Evolutionary conservation across 208 protist species (phyloP), one percentile per base, ranked within the genome.

Genomic region (Trypanosoma grayi): DNA sequence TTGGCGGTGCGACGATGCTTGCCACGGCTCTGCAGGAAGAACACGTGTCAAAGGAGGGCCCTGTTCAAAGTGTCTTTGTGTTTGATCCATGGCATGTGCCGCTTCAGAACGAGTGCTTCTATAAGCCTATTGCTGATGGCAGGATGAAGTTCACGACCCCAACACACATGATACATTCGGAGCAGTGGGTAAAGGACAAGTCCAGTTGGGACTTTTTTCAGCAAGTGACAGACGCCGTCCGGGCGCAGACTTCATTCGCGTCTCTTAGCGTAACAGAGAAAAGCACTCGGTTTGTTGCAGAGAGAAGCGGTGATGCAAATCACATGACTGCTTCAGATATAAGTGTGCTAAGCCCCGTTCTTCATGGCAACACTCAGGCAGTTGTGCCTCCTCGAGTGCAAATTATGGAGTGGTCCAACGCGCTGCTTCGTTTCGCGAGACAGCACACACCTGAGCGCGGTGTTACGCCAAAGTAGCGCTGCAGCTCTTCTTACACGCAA

Each of bases 31-130:
- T 86, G 16, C 39, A 82, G 31, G 75, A 81, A 50, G 44, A 54
- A 36, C 37, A 50, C 28, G 22, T 43, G 10, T 20, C 34, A 22
- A 53, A n/a, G 43, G 34, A 33, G 78, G 13, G 43, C 41, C 1
- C 44, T 47, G 24, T 68, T 25, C 55, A 60, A 43, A 68, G 51
- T 60, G 78, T 87, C 5, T 62, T 79, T 46, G 70, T 66, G 1
- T 79, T 78, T 55, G 88, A 94, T 40, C 88, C 88, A 8, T 94
- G 88, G 85, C 63, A 60, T 39, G 18, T 89, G 2, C 79, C 81
- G 5, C 55, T 94, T 28, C 51, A 53, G n/a, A 64, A 73, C 34
- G 47, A 56, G 43, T 54, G 79, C 54, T 85, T 92, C 48, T 60
- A 53, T 40, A 28, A 73, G 22, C 71, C 71, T 24, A 75, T 90